Percentiles rank a stretch among this genome's conserved stretches.
These are phyloP conservation scores for Flaveria brownii DNA, from an alignment of 129 eudicot genomes.

Conservation along the genomic window DNA sequence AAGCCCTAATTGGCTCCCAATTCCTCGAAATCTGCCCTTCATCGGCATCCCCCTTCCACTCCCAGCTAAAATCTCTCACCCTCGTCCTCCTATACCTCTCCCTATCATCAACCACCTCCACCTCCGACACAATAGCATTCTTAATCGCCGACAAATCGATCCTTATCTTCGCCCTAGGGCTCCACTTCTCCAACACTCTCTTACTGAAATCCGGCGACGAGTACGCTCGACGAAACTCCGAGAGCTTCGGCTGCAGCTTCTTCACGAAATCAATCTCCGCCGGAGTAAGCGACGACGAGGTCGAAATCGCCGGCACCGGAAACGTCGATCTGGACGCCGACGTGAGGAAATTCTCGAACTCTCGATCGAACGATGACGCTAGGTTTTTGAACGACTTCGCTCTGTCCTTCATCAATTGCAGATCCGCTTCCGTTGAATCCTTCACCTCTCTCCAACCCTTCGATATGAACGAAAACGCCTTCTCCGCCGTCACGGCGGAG, in stretches of 20 bases:
- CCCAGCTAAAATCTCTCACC: slow-evolving; percentile 47
- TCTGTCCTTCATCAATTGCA: slow-evolving; percentile 71
- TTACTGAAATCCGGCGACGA: slow-evolving; percentile 78
- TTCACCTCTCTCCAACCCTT: slow-evolving; percentile 90
- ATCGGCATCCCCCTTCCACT: slow-evolving; percentile 43
- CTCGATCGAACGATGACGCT: slow-evolving; percentile 69
- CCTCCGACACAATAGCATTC: slow-evolving; percentile 84
- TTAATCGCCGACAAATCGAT: slow-evolving; percentile 73
- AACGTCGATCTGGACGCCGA: slow-evolving; percentile 74
- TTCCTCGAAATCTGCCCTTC: slow-evolving; percentile 43
- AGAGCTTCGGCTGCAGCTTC: slow-evolving; percentile 67
- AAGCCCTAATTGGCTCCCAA: slow-evolving; percentile 81
- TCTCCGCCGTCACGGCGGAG: slow-evolving; percentile 72
- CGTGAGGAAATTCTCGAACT: slow-evolving; percentile 80
- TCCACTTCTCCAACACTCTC: slow-evolving; percentile 66
- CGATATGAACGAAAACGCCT: slow-evolving; percentile 75
- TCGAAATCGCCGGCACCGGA: slow-evolving; percentile 57
- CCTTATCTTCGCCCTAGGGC: slow-evolving; percentile 55
- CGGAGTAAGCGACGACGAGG: slow-evolving; percentile 50
- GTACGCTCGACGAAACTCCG: slow-evolving; percentile 73
- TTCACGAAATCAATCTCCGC: slow-evolving; percentile 81
- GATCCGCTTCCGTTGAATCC: slow-evolving; percentile 86
- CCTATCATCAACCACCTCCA: slow-evolving; percentile 53
- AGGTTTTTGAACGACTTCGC: slow-evolving; percentile 76
- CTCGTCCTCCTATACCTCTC: slow-evolving; percentile 50